phyloP scores from a whole-genome alignment of 805 yeast species.

The Danielozyma ontarioensis region DNA sequence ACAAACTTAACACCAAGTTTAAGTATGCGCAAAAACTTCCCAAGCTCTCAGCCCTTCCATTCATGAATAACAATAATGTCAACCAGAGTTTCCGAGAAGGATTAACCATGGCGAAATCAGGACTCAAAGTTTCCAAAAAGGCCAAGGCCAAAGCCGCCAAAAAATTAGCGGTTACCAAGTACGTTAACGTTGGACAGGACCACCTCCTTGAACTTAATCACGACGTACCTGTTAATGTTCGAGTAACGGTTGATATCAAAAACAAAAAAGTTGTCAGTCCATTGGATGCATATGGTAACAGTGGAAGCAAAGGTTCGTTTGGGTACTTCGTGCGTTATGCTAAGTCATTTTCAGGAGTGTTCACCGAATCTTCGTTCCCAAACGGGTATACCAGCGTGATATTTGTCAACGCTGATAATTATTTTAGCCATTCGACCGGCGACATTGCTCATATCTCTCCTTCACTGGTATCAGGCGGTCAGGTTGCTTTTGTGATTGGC shows the following conservation, averaged over 20 bases:
- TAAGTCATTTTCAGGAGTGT: constrained; percentile 53
- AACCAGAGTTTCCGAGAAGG: constrained; percentile 56
- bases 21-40: constrained; percentile 67
- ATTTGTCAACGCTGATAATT: constrained; percentile 66
- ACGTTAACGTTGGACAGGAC: constrained; percentile 68
- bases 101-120: constrained; percentile 41
- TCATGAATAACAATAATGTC: constrained; percentile 47
- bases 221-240: constrained; percentile 68
- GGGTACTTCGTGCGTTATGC: constrained; percentile 77
- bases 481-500: constrained; percentile 55
- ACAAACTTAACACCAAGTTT: constrained; percentile 41
- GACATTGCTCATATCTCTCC: too few relatives aligned
- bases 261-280: constrained; percentile 66
- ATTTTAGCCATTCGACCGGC: constrained; percentile 23
- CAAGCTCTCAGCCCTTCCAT: constrained; percentile 67
- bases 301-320: constrained; percentile 56
- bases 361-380: constrained; percentile 61
- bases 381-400: constrained; percentile 66
- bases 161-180: constrained; percentile 57
- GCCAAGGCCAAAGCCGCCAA: constrained; percentile 25
- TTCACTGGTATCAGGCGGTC: too few relatives aligned
- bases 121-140: constrained; percentile 30
- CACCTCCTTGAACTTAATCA: constrained; percentile 52
- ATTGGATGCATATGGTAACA: constrained; percentile 58
- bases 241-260: constrained; percentile 74